A percentile compares a stretch with the other conserved stretches of the same genome.
Evolutionary conservation across 106 monocot species (phyloP).

Genomic region (Dioscorea dumetorum): DNA sequence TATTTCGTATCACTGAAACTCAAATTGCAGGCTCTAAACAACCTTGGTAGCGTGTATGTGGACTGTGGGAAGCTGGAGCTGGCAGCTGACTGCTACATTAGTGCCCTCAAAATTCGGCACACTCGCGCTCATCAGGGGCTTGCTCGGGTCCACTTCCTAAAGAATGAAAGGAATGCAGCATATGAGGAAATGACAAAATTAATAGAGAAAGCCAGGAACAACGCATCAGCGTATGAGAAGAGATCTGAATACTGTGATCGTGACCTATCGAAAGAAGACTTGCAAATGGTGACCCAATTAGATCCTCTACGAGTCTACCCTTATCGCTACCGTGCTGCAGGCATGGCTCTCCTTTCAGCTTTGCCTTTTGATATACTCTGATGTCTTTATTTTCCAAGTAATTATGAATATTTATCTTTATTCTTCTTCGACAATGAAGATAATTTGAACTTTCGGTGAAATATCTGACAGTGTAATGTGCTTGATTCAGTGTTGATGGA

Average conservation of each 20-base stretch:
- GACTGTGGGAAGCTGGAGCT: conserved; percentile 86
- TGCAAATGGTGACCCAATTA: conserved; percentile 84
- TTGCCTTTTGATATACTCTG: not conserved
- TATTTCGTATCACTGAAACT: no score
- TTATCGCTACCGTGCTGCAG: conserved; percentile 97
- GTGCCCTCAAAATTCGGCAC: conserved; percentile 87
- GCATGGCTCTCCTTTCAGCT: conserved; percentile 18
- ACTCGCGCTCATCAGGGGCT: conserved; percentile 98
- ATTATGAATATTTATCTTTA: not conserved
- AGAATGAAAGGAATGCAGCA: conserved; percentile 64
- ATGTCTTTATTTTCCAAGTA: not conserved
- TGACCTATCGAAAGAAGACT: conserved; percentile 68
- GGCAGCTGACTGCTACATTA: conserved; percentile 90
- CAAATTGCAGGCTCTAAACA: conserved; percentile 79
- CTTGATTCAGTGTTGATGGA: conserved; percentile 76
- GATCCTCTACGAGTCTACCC: conserved; percentile 94
- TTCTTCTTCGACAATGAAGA: no score
- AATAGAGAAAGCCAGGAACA: conserved; percentile 81
- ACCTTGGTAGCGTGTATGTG: conserved; percentile 95
- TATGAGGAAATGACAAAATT: conserved; percentile 94
- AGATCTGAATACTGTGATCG: conserved; percentile 93
- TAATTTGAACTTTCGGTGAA: no score
- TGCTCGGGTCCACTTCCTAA: conserved; percentile 89
- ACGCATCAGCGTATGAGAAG: conserved; percentile 98
- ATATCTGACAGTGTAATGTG: no score